Base-by-base conservation (phyloP, 495 filamentous ascomycete species). In the Podospora sp. region DNA sequence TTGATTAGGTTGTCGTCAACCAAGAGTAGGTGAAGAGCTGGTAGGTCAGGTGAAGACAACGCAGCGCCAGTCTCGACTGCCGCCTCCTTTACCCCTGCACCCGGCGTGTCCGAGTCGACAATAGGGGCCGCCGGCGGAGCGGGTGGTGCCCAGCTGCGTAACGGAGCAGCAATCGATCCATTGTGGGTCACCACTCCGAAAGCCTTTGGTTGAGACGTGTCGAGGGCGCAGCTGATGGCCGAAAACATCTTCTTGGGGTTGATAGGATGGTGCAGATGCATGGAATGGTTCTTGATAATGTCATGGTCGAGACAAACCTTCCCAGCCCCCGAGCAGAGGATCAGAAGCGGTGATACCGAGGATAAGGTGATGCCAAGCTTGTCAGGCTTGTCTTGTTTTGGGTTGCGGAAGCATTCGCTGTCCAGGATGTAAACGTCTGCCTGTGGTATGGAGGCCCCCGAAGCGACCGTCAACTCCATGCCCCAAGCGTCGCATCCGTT, bases 1-100 rank as follows among this genome's bases (percentile, higher is more conserved):
- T 93, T 93, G 70, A 93, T 91, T 3, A 82, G 79, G 72, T 93
- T 93, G 70, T 93, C 90, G 65, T 93, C 90, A 0, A 92, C 90
- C 0, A 92, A 83, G 0, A 92, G 82, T 6, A 91, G 79, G 25
- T 76, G 75, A 0, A 68, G 73, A 20, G 16, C 16, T n/a, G n/a
- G 40, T 2, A 14, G 2, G 60, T 25, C 20, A 14, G 46, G 21
- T 75, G 24, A 60, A 72, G 70, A 73, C 77, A 77, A 73, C 46
- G 79, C 83, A 25, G 27, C 6, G 24, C 16, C 68, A 75, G 40
- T 4, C 14, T 26, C 6, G 1, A 2, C 6, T 1, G 26, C 18
- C 21, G 46, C 16, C 16, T 27, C n/a, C 1, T 49, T 21, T n/a
- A 2, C 24, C 9, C 8, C 21, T 22, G 8, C 2, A 11, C 22